Evolutionary conservation across 495 filamentous ascomycete genomes (phyloP), one percentile per base, ranked within the genome.

Genomic region (Parachaetomium inaequale): DNA sequence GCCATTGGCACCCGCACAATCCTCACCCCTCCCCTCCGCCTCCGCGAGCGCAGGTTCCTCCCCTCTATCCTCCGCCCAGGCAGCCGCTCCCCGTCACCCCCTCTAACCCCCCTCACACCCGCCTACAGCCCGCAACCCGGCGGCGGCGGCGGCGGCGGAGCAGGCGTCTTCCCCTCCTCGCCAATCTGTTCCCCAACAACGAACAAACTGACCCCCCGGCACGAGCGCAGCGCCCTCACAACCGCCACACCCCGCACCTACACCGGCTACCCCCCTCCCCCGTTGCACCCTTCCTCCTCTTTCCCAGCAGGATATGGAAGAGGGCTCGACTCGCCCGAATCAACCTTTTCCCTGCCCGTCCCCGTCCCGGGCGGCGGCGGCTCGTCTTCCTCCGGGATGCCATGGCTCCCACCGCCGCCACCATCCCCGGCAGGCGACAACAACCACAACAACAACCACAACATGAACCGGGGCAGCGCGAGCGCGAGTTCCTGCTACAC

Each of bases 11-110:
- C 63, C 34, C 62, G 62, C 17, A 50, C 61, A 4, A 59, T 68
- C 6, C 58, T 77, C 26, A 77, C 71, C 7, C 77, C 79, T 12
- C 79, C 77, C 4, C 72, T 76, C 10, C 77, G 76, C 7, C 71
- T 81, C 12, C 74, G 76, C 51, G 76, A 81, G 49, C 71, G 78
- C 23, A 73, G 64, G 29, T 72, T 77, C 43, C 70, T 79, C 34
- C 68, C 73, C 7, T 66, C 75, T 21, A 71, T 77, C 59, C 69
- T 76, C 49, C 71, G 69, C 14, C 64, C 66, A 17, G 60, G 63
- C 5, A 67, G 61, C 63, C 71, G 71, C 17, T 70, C 69, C 4
- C 60, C 64, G 11, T 70, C 71, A 5, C 70, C 72, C 7, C 71
- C 72, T 0, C 47, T 75, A 21, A 70, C 71, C 0, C 67, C 68